A percentile compares a stretch with the other conserved stretches of the same genome.
These are phyloP conservation scores for Rutstroemia sydowiana DNA, from an alignment of 2,329 filamentous ascomycete species.

Conservation along the genomic window DNA sequence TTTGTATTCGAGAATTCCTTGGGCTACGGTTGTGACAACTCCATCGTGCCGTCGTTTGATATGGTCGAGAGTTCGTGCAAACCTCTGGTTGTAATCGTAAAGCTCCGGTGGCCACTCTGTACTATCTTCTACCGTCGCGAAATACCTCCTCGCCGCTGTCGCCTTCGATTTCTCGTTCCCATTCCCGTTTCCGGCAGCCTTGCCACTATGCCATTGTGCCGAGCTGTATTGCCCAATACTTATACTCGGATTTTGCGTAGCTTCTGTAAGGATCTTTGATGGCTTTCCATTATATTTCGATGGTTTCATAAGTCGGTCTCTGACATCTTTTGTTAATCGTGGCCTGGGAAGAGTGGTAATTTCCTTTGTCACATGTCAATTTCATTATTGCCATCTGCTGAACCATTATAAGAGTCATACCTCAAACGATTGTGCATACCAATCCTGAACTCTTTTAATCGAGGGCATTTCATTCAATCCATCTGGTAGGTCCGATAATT, in stretches of 20 bases:
- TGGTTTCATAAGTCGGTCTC: conserved; percentile 69
- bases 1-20: conserved; percentile 98
- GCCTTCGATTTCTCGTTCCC: conserved; percentile 43
- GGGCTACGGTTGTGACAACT: conserved; percentile 95
- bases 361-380: conserved; percentile 53
- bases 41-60: conserved; percentile 96
- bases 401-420: conserved; percentile 42
- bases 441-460: conserved; percentile 88
- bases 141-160: conserved; percentile 65
- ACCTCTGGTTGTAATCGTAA: conserved; percentile 86
- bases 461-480: conserved; percentile 97
- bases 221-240: conserved; percentile 72
- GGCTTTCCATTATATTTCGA: conserved; percentile 45
- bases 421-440: conserved; percentile 99
- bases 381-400: conserved; percentile 1
- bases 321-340: conserved; percentile 65
- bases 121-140: conserved; percentile 82
- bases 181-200: conserved; percentile 37
- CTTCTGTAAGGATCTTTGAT: conserved; percentile 66
- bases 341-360: conserved; percentile 82
- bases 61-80: conserved; percentile 79
- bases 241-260: conserved; percentile 85
- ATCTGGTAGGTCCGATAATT: conserved; percentile 86
- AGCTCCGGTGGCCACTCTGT: conserved; percentile 91
- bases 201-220: conserved; percentile 35